Evolutionary conservation across 495 filamentous ascomycete species (phyloP), one percentile per base, ranked within the genome.

Genomic region (Cercophora sp.): DNA sequence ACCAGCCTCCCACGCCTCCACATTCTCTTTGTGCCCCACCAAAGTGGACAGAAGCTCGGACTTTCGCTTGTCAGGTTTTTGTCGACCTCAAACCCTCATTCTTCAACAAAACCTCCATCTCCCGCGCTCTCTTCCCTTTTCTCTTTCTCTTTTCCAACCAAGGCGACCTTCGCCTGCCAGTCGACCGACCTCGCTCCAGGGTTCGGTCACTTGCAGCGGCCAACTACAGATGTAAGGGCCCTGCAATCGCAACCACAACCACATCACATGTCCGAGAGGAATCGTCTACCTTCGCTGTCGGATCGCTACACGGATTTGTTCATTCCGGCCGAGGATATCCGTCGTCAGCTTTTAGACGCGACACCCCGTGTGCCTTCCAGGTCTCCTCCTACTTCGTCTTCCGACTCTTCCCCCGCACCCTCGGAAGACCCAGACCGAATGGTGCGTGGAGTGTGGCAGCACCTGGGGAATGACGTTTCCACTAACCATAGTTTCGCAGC

Each of bases 341-440:
- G n/a, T n/a, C n/a, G n/a, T n/a, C n/a, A n/a, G n/a, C n/a, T n/a
- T n/a, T n/a, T n/a, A n/a, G n/a, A n/a, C n/a, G n/a, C n/a, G n/a
- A n/a, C n/a, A n/a, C n/a, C n/a, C n/a, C n/a, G n/a, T n/a, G n/a
- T n/a, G n/a, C n/a, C n/a, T n/a, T n/a, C n/a, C n/a, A n/a, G n/a
- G n/a, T n/a, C n/a, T n/a, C n/a, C n/a, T n/a, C n/a, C n/a, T n/a
- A n/a, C n/a, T n/a, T n/a, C n/a, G n/a, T n/a, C n/a, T n/a, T n/a
- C n/a, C n/a, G n/a, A n/a, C n/a, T n/a, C n/a, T n/a, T n/a, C n/a
- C n/a, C n/a, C n/a, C n/a, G n/a, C n/a, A n/a, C n/a, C n/a, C n/a
- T n/a, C n/a, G 50, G 52, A 59, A 40, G 45, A 54, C 23, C 18
- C 48, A 34, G 56, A 25, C 51, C 58, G 55, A 52, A 67, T 70